Evolutionary conservation across 73 alveolate species (phyloP), one percentile per base, ranked within the genome.

Genomic region (Paramecium sexaurelia): DNA sequence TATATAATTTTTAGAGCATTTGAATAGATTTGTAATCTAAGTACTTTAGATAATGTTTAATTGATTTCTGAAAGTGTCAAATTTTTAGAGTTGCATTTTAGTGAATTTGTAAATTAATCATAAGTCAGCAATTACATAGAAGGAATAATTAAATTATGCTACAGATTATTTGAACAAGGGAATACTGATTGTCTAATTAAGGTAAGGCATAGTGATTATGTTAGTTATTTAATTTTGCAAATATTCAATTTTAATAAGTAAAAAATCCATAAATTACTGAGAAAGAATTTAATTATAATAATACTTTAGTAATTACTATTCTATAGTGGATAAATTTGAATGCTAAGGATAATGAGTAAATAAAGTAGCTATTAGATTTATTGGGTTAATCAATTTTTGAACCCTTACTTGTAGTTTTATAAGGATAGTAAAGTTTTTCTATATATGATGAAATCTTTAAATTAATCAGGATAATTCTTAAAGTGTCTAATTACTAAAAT

Each of bases 191-290:
- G 43, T 61, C 11, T 71, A 36, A n/a, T 71, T 33, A 15, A 71
- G 13, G 86, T 71, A 71, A 71, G 35, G 2, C 32, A 22, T 0
- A 33, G 7, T 13, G 2, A n/a, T 33, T 13, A 71, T 71, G 3
- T 33, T 71, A 71, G 86, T 71, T 71, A 71, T 71, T 71, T 19
- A 36, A 32, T 71, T 35, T 71, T 40, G 86, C 86, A 35, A 71
- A 71, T 36, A 2, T 33, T 8, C 2, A 71, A 71, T 71, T 19
- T 71, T 71, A 71, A 71, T 7, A 35, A 40, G 29, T 71, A 15
- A 20, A 22, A 37, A 20, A 71, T 29, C 29, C 43, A 11, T 71
- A 71, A 35, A n/a, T 33, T 19, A 66, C 47, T 71, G 86, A 71
- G 6, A 35, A 71, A 37, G 19, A 71, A 71, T 71, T 71, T n/a